phyloP scores from a whole-genome alignment of 805 yeast genomes.

The Ogataea paradorogensis region DNA sequence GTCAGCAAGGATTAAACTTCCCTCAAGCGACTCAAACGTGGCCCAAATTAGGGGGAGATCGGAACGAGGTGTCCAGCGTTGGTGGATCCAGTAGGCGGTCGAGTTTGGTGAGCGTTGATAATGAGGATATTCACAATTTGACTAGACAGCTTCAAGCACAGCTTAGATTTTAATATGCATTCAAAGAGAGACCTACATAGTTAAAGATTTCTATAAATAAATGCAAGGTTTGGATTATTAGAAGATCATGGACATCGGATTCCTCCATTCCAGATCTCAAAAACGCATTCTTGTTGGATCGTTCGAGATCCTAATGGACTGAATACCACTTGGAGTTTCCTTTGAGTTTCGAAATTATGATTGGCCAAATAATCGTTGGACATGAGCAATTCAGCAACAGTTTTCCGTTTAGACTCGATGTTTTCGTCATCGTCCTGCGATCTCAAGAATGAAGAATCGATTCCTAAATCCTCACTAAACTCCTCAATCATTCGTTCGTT shows the following conservation, averaged over 20 bases:
- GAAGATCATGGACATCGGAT: conserved; percentile 25
- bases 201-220: too few relatives aligned
- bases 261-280: conserved; percentile 40
- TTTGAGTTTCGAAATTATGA: conserved; percentile 32
- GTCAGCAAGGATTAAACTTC: conserved; percentile 10
- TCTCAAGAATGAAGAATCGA: conserved; percentile 23
- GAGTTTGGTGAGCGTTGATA: conserved; percentile 3
- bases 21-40: conserved; percentile 14
- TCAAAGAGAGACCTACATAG: too few relatives aligned
- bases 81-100: conserved; percentile 3
- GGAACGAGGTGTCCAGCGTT: neutral
- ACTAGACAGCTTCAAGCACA: conserved; percentile 6
- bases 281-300: conserved; percentile 19
- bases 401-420: conserved; percentile 12
- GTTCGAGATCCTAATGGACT: conserved; percentile 26
- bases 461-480: conserved; percentile 33
- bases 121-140: conserved; percentile 5
- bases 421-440: conserved; percentile 13
- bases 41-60: conserved; percentile 19
- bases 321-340: conserved; percentile 30
- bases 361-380: conserved; percentile 32
- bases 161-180: conserved; percentile 3
- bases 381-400: conserved; percentile 23
- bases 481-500: conserved; percentile 35
- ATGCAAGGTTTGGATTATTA: conserved; percentile 32